Evolutionary conservation across 306 rosid species (phyloP).

Genomic region (Vigna nakashimae): DNA sequence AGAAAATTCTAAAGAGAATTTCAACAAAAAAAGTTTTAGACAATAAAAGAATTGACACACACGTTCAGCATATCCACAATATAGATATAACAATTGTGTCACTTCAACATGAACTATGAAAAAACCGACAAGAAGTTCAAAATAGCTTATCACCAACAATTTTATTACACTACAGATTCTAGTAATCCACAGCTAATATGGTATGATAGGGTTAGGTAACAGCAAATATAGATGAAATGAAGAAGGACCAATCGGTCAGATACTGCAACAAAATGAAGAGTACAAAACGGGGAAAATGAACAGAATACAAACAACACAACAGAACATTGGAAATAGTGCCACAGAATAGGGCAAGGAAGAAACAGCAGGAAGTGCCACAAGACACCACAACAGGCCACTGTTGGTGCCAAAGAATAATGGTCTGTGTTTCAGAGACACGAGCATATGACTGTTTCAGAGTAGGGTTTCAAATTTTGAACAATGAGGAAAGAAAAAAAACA

Average conservation of each 20-base stretch:
- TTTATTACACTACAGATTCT: slow-evolving; percentile 20
- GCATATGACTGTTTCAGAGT: not conserved
- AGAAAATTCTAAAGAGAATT: slow-evolving; percentile 11
- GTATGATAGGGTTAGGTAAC: slow-evolving; percentile 6
- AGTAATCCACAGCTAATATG: not conserved
- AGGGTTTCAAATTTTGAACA: not conserved
- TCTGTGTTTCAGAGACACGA: not conserved
- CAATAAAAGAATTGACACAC: not conserved
- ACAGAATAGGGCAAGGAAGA: not conserved
- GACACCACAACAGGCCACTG: not conserved
- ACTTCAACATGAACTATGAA: slow-evolving; percentile 1
- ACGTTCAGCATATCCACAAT: not conserved
- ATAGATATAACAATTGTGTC: not conserved
- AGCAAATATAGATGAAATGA: not conserved
- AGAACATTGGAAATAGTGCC: not conserved
- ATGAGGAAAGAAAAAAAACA: not conserved
- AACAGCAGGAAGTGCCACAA: not conserved
- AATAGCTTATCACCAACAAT: not conserved
- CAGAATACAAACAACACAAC: not conserved
- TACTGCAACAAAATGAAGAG: not conserved
- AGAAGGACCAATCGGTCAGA: not conserved
- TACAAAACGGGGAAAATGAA: not conserved
- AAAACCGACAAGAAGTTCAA: not conserved
- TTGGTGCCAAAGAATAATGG: not conserved
- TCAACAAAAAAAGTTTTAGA: slow-evolving; percentile 26